Evolutionary conservation across 2,329 filamentous ascomycete genomes (phyloP).

Genomic region (Ilyonectria destructans): DNA sequence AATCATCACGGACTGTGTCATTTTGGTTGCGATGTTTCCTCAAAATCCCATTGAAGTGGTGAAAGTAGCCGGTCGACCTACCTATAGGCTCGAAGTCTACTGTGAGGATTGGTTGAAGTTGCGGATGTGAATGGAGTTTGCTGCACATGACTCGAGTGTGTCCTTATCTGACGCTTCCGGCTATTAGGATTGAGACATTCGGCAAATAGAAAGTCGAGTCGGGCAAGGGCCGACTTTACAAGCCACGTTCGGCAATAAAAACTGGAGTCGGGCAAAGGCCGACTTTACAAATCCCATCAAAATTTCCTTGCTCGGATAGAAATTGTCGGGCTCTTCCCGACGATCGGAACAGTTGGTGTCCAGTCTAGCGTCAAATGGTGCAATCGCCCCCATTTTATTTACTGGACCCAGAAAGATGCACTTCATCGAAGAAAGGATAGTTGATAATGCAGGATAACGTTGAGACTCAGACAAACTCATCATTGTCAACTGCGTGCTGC

Average conservation of each 20-base stretch:
- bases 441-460: not conserved
- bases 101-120: not conserved
- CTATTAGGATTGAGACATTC: not conserved
- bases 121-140: not conserved
- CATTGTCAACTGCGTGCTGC: not conserved
- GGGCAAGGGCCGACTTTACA: too few relatives aligned
- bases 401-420: too few relatives aligned
- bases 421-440: not conserved
- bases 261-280: not conserved
- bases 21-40: not conserved
- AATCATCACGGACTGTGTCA: slow-evolving; percentile 28
- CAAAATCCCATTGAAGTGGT: not conserved
- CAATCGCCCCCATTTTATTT: not conserved
- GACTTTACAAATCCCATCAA: not conserved
- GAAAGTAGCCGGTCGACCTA: not conserved
- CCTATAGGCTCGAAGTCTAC: not conserved
- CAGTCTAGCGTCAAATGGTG: not conserved
- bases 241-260: not conserved
- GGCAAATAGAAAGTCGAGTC: not conserved
- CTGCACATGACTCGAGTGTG: not conserved
- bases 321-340: not conserved
- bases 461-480: not conserved
- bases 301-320: not conserved
- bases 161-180: not conserved
- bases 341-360: not conserved